Percentiles rank a stretch among this genome's conserved stretches.
These are phyloP conservation scores for Themeda triandra DNA, from an alignment of 176 grass and related monocot genomes.

Conservation along the genomic window DNA sequence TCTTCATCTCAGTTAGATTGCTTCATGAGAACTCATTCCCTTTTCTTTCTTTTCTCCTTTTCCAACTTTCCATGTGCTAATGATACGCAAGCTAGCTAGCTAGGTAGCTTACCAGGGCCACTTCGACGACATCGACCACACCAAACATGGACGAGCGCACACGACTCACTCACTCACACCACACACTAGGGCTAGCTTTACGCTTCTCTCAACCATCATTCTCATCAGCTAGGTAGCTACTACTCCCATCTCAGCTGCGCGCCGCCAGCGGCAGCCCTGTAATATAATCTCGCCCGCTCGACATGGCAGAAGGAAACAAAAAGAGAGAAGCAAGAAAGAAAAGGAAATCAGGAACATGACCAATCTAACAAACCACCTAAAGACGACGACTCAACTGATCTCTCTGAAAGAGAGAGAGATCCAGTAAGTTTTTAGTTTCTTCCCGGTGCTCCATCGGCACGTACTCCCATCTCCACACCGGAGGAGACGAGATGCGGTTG, in stretches of 20 bases:
- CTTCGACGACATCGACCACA: constrained; percentile 27
- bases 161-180: not conserved
- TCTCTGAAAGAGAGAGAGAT: not conserved
- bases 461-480: not conserved
- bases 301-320: constrained; percentile 13
- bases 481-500: not conserved
- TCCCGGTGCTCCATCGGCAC: not conserved
- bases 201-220: constrained; percentile 23
- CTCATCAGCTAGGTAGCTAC: too few relatives aligned
- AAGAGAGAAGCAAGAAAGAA: constrained; percentile 34
- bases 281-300: not conserved
- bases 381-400: not conserved
- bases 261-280: not conserved
- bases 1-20: constrained; percentile 39
- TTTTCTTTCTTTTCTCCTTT: constrained; percentile 57
- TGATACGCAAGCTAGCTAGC: constrained; percentile 21
- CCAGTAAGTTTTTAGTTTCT: not conserved
- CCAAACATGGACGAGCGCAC: constrained; percentile 20
- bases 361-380: constrained; percentile 11
- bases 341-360: constrained; percentile 32
- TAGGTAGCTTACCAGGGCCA: not conserved
- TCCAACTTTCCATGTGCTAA: constrained; percentile 80
- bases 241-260: not conserved
- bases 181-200: constrained; percentile 4
- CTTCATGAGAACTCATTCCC: constrained; percentile 70